These are phyloP conservation scores for Xylogone sp. DNA, from an alignment of 2,329 filamentous ascomycete genomes.

Conservation along the genomic window DNA sequence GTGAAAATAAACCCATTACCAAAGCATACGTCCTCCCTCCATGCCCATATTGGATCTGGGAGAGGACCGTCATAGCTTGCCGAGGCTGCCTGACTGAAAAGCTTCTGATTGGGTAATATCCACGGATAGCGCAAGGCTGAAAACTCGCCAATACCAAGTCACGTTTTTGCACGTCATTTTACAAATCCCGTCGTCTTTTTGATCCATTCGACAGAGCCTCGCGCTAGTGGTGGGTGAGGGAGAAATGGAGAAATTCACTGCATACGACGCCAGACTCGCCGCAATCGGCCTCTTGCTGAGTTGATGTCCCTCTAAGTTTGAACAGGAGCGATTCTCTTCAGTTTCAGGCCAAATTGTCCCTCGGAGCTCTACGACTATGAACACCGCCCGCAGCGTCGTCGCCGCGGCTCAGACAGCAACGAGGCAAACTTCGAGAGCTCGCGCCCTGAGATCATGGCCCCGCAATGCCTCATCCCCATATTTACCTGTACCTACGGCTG, in stretches of 20 bases:
- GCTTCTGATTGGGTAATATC: too few species aligned
- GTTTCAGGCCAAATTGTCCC: not conserved
- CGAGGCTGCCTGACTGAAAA: too few species aligned
- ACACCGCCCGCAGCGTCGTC: constrained; percentile 16
- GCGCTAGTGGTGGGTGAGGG: not conserved
- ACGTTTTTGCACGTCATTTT: not conserved
- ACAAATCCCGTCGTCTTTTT: not conserved
- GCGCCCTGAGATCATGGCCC: constrained; percentile 9
- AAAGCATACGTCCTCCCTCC: too few species aligned
- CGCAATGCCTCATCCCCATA: constrained; percentile 12
- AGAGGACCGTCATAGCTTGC: too few species aligned
- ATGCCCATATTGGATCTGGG: too few species aligned
- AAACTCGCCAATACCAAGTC: not conserved
- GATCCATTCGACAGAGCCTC: not conserved
- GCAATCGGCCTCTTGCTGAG: not conserved
- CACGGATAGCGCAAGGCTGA: not conserved
- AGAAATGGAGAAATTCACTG: constrained; percentile 18
- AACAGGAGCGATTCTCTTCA: not conserved
- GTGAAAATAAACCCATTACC: too few species aligned
- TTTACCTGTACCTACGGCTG: too few species aligned
- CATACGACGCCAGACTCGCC: too few species aligned
- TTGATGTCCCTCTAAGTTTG: not conserved
- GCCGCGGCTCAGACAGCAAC: constrained; percentile 15
- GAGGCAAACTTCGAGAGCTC: constrained; percentile 4
- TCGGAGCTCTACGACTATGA: constrained; percentile 15